Evolutionary conservation across 164 flowering plant species (phyloP).

Genomic region (Euptelea pleiosperma): DNA sequence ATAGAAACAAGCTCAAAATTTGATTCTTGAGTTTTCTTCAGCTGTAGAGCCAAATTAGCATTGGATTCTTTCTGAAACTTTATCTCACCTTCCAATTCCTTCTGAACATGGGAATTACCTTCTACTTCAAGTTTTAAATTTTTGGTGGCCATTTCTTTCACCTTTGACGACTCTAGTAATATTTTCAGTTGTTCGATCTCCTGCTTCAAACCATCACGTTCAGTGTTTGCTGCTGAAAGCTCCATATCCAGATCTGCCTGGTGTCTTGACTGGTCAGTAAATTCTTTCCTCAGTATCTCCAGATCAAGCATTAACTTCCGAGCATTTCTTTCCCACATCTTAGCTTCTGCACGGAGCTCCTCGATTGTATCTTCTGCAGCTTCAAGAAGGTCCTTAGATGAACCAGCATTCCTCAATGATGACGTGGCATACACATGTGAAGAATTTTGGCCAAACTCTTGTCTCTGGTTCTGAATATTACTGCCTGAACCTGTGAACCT

Average conservation of each 20-base stretch:
- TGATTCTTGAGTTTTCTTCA: constrained; percentile 72
- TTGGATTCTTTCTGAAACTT: constrained; percentile 57
- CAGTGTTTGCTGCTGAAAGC: constrained; percentile 57
- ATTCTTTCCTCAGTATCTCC: constrained; percentile 52
- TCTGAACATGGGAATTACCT: constrained; percentile 24
- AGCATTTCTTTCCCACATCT: constrained; percentile 86
- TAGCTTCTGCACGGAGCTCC: constrained; percentile 67
- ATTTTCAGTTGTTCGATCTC: constrained; percentile 49
- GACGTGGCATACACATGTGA: constrained; percentile 24
- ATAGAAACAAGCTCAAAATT: constrained; percentile 78
- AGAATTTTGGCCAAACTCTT: constrained; percentile 23
- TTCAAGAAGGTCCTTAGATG: constrained; percentile 55
- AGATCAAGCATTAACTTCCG: constrained; percentile 62
- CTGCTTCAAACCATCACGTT: constrained; percentile 55
- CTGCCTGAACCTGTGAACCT: constrained; percentile 23
- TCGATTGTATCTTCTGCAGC: constrained; percentile 64
- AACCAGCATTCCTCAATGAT: constrained; percentile 29
- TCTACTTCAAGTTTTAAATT: constrained; percentile 27
- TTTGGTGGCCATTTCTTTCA: constrained; percentile 28
- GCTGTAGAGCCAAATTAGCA: constrained; percentile 51
- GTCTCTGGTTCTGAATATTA: constrained; percentile 22
- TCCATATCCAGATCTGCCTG: constrained; percentile 51
- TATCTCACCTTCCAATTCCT: constrained; percentile 62
- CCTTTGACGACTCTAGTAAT: constrained; percentile 33
- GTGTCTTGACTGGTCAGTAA: constrained; percentile 51